These are phyloP conservation scores for Daldinia eschscholtzii DNA, from an alignment of 2,329 filamentous ascomycete species.

Conservation along the genomic window DNA sequence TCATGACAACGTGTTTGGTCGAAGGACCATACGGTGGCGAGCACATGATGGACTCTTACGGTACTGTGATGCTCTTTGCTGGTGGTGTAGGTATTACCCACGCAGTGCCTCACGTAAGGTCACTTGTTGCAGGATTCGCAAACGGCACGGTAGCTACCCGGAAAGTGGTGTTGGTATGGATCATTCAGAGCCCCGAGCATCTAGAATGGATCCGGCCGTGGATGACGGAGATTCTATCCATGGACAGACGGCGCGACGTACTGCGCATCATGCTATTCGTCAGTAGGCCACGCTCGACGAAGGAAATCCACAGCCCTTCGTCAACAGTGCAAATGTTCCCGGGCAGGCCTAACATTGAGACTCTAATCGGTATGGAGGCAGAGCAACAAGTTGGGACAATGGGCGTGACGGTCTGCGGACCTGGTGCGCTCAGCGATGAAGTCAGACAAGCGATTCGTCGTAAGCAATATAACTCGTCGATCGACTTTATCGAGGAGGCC, in stretches of 20 bases:
- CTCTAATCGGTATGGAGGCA: slow-evolving; percentile 79
- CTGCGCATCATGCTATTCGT: slow-evolving; percentile 84
- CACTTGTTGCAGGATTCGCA: slow-evolving; percentile 77
- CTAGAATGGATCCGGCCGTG: slow-evolving; percentile 86
- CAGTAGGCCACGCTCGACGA: slow-evolving; percentile 78
- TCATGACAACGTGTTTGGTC: slow-evolving; percentile 74
- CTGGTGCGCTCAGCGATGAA: slow-evolving; percentile 80
- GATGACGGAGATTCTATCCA: slow-evolving; percentile 84
- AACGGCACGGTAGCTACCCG: slow-evolving; percentile 78
- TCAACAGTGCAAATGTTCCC: slow-evolving; percentile 88
- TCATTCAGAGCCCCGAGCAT: slow-evolving; percentile 82
- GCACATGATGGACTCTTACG: slow-evolving; percentile 79
- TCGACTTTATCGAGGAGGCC: slow-evolving; percentile 85
- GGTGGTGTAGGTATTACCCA: slow-evolving; percentile 87
- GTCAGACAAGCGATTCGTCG: slow-evolving; percentile 75
- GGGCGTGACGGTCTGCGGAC: slow-evolving; percentile 80
- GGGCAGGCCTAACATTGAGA: slow-evolving; percentile 79
- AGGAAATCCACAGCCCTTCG: slow-evolving; percentile 83
- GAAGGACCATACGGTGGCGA: slow-evolving; percentile 84
- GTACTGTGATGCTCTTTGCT: slow-evolving; percentile 82
- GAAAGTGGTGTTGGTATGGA: slow-evolving; percentile 81
- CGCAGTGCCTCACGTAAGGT: slow-evolving; percentile 79
- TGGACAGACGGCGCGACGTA: slow-evolving; percentile 79
- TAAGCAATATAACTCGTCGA: slow-evolving; percentile 72
- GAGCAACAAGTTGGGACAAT: slow-evolving; percentile 80